A percentile compares a stretch with the other conserved stretches of the same genome.
phyloP scores from a whole-genome alignment of 768 basidiomycete genomes.

The Rhizopogon vesiculosus region DNA sequence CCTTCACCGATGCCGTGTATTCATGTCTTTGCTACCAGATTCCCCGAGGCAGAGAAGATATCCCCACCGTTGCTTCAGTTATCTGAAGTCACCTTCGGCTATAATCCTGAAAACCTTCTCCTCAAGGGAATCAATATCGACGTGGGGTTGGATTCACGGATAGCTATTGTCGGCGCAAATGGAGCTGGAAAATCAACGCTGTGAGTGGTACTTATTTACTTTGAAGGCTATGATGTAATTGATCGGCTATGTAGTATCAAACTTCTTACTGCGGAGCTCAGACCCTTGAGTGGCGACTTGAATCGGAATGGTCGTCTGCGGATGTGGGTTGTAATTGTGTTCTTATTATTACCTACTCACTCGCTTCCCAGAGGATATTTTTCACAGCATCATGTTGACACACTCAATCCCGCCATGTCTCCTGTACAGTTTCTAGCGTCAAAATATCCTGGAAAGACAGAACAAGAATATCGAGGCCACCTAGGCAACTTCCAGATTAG shows the following conservation, averaged over 20 bases:
- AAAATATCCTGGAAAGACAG: conserved; percentile 89
- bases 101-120: conserved; percentile 69
- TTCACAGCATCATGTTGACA: conserved; percentile 95
- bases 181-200: conserved; percentile 96
- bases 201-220: conserved; percentile 35
- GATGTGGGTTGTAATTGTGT: conserved; percentile 48
- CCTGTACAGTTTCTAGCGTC: conserved; percentile 92
- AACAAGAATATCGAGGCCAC: conserved; percentile 95
- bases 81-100: conserved; percentile 88
- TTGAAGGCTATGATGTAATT: not conserved
- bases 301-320: conserved; percentile 89
- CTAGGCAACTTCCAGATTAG: conserved; percentile 97
- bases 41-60: conserved; percentile 96
- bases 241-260: conserved; percentile 62
- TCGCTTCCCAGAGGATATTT: conserved; percentile 66
- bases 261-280: conserved; percentile 79
- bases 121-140: conserved; percentile 83
- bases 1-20: not conserved
- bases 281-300: conserved; percentile 72
- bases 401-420: conserved; percentile 76
- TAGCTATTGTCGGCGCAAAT: conserved; percentile 93
- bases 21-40: conserved; percentile 36
- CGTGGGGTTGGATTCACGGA: conserved; percentile 89
- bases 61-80: conserved; percentile 94
- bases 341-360: conserved; percentile 3